Evolutionary conservation across 208 protist genomes (phyloP), one percentile per base, ranked within the genome.

Genomic region (Trypanosomatidae sp.): DNA sequence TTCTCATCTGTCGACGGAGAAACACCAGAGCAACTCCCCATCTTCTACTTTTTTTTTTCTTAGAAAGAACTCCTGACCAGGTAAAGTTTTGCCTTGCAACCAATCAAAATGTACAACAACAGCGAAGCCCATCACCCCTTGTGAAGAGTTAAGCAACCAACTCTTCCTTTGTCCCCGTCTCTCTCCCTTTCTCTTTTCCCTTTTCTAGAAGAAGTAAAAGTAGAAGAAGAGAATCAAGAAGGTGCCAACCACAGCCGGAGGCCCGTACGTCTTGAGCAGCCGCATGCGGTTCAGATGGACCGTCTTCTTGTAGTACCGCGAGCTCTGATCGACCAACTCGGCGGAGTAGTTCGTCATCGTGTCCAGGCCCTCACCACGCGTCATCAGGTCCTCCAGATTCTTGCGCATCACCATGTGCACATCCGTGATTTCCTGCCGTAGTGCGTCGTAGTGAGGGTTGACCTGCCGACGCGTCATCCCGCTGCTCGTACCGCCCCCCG

Each of bases 391-490:
- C 66, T 96, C 91, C 12, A 96, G 71, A 53, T 97, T 97, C 58
- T 95, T 92, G 25, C 91, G 91, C 84, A 97, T 96, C 36, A 97
- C 91, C 79, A 93, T 86, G 74, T 96, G 93, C 70, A 96, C 93
- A 76, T 96, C 93, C 8, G 87, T 94, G 25, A 97, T 77, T 64
- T 97, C 91, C 70, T 94, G 84, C 43, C 86, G 76, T 22, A 97
- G 74, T 15, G 81, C 83, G 66, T 94, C 89, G 74, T 95, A 95
- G 52, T 93, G 82, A 3, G 85, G 77, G 67, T 91, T 95, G 7
- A 89, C 86, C 64, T 94, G 84, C 3, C 90, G 81, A 5, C 93
- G 89, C 19, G 77, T 81, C 58, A 68, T 64, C 15, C 71, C 77
- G 25, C 15, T 72, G n/a, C 13, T 52, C 33, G 66, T 67, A 3